Percentiles rank a stretch among this genome's conserved stretches.
phyloP scores from a whole-genome alignment of 2,329 filamentous ascomycete species.

The Fusarium clavum region DNA sequence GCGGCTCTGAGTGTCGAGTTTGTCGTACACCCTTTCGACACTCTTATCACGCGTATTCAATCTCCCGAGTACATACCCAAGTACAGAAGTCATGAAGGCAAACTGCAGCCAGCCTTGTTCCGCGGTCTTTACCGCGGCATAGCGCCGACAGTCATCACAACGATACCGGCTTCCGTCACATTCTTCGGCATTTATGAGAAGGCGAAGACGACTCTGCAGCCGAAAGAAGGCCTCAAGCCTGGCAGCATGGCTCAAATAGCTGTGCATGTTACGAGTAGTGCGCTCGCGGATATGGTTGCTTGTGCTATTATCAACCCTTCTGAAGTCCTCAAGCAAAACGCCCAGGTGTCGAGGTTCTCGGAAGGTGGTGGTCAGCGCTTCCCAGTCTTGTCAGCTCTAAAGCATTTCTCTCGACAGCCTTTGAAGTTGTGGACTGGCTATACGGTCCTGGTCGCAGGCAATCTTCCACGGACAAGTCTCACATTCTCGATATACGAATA shows the following conservation, averaged over 20 bases:
- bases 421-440: conserved; percentile 31
- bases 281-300: conserved; percentile 26
- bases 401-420: conserved; percentile 23
- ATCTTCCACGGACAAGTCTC: conserved; percentile 28
- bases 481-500: conserved; percentile 33
- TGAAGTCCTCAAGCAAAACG: conserved; percentile 30
- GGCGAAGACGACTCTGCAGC: conserved; percentile 11
- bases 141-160: conserved; percentile 21
- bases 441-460: conserved; percentile 25
- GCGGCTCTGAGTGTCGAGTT: conserved; percentile 27
- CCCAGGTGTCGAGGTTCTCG: conserved; percentile 23
- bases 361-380: not conserved
- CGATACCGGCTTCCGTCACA: conserved; percentile 27
- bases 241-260: conserved; percentile 6
- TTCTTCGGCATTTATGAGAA: conserved; percentile 32
- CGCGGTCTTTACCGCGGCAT: conserved; percentile 26
- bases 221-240: not conserved
- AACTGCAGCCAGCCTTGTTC: conserved; percentile 10
- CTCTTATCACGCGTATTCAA: conserved; percentile 28
- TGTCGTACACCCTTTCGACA: conserved; percentile 34
- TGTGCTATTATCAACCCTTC: conserved; percentile 37
- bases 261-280: conserved; percentile 25
- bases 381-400: conserved; percentile 12
- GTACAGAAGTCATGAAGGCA: conserved; percentile 16
- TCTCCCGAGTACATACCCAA: conserved; percentile 22